Evolutionary conservation across 2,329 filamentous ascomycete species (phyloP), one percentile per base, ranked within the genome.

Genomic region (Talaromyces funiculosus): DNA sequence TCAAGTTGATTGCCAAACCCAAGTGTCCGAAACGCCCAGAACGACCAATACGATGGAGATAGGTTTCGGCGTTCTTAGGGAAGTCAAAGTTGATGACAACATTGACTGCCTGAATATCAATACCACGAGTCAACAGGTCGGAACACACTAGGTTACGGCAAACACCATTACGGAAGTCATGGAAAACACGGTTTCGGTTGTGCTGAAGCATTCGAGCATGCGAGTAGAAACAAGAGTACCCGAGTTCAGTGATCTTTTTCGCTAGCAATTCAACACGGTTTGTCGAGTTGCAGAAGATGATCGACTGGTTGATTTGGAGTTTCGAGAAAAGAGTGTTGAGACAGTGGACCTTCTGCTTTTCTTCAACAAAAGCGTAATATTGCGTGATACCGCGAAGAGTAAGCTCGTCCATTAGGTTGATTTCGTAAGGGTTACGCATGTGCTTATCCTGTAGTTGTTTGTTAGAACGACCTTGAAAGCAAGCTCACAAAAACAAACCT

Each of bases 71-170:
- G 71, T 99, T 99, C 81, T 99, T 99, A 59, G 94, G 94, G 75
- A 99, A 99, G 72, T 99, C 94, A 71, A 99, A 99, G 81, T 99
- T 99, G 85, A 99, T 99, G 73, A 99, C 94, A 59, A 99, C 94
- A 69, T 99, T 99, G 72, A 99, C 94, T 58, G 94, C 94, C 77
- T 99, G 94, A 66, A 99, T 99, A 78, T 99, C 94, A 71, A 99
- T 99, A 86, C 94, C 94, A 78, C 94, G 92, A 65, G 94, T 99
- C 65, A 99, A 84, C 40, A 99, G 83, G 78, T 99, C 94, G 2
- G 95, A 99, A 78, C 94, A 99, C 64, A 99, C 94, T 38, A 99
- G 86, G 75, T 99, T 99, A 70, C 94, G 91, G 81, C 93, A 97
- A 57, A 96, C 92, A 61, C 94, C 94, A 70, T 97, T 97, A 67